These are phyloP conservation scores for Capsicum rhomboideum DNA, from an alignment of 257 asterid species.

Conservation along the genomic window DNA sequence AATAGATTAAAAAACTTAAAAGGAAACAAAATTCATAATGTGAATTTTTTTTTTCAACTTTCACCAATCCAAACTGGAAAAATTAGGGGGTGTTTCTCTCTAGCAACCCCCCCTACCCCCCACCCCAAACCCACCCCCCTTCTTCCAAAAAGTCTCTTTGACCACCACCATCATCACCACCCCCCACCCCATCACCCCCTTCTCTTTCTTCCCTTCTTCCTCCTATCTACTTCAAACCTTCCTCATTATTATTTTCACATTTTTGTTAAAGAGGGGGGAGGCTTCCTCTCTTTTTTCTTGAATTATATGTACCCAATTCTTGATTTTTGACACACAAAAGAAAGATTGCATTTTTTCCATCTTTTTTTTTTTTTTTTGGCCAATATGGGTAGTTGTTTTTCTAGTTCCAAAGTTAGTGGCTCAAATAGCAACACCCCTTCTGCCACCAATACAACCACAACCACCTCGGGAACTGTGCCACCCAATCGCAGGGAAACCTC, in stretches of 20 bases:
- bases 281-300: slow-evolving; percentile 1
- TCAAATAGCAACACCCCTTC: slow-evolving; percentile 43
- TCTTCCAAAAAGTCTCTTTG: slow-evolving; percentile 32
- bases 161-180: slow-evolving; percentile 34
- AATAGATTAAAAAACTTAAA: neutral
- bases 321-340: neutral
- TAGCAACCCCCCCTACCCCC: neutral
- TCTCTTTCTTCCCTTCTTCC: slow-evolving; percentile 62
- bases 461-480: neutral
- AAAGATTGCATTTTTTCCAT: slow-evolving; percentile 1
- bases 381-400: slow-evolving; percentile 60
- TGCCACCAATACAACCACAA: slow-evolving; percentile 3
- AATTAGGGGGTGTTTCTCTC: neutral
- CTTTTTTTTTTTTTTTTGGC: neutral
- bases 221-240: slow-evolving; percentile 41
- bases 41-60: neutral
- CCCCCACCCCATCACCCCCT: neutral
- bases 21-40: neutral
- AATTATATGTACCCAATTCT: neutral
- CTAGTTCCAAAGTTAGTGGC: slow-evolving; percentile 46
- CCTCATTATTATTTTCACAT: slow-evolving; percentile 27
- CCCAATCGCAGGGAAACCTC: slow-evolving; percentile 18
- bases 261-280: too few relatives aligned
- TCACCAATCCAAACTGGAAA: neutral
- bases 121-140: neutral